phyloP scores from a whole-genome alignment of 2,329 filamentous ascomycete species.

The Pseudonectria foliicola region DNA sequence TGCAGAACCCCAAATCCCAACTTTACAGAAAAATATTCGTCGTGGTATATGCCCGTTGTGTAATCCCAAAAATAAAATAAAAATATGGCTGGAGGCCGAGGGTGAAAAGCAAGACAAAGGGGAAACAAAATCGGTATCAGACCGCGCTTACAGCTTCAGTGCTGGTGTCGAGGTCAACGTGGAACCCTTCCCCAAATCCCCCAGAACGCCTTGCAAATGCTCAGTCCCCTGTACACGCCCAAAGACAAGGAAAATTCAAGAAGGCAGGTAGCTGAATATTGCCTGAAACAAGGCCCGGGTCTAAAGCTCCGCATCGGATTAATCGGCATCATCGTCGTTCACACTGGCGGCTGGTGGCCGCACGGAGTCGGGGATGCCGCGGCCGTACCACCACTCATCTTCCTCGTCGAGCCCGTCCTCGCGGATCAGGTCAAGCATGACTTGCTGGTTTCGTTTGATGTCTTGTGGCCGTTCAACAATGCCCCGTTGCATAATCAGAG shows the following conservation, averaged over 20 bases:
- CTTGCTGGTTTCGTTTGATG: conserved; percentile 56
- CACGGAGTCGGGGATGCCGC: conserved; percentile 45
- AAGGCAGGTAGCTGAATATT: conserved; percentile 5
- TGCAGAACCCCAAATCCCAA: conserved; percentile 7
- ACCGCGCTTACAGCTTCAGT: conserved; percentile 13
- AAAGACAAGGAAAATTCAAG: conserved; percentile 9
- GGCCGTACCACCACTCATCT: conserved; percentile 58
- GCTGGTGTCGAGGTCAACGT: conserved; percentile 13
- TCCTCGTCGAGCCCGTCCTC: conserved; percentile 52
- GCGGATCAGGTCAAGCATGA: conserved; percentile 57
- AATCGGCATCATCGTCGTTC: conserved; percentile 45
- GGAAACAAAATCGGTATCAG: conserved; percentile 20
- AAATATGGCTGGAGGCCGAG: no score
- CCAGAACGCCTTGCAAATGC: conserved; percentile 25
- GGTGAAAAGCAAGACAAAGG: conserved; percentile 8
- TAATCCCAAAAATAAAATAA: no score
- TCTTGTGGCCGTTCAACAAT: conserved; percentile 52
- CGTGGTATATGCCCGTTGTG: background rate
- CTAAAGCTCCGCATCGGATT: conserved; percentile 7
- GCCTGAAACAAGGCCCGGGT: background rate
- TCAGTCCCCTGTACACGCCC: conserved; percentile 20
- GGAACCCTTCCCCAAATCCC: conserved; percentile 14
- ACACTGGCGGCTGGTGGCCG: conserved; percentile 40
- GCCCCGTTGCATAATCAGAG: conserved; percentile 50
- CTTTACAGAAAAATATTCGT: conserved; percentile 1